These are phyloP conservation scores for Phytophthora cryptogea DNA, from an alignment of 352 stramenopile species.

Conservation along the genomic window DNA sequence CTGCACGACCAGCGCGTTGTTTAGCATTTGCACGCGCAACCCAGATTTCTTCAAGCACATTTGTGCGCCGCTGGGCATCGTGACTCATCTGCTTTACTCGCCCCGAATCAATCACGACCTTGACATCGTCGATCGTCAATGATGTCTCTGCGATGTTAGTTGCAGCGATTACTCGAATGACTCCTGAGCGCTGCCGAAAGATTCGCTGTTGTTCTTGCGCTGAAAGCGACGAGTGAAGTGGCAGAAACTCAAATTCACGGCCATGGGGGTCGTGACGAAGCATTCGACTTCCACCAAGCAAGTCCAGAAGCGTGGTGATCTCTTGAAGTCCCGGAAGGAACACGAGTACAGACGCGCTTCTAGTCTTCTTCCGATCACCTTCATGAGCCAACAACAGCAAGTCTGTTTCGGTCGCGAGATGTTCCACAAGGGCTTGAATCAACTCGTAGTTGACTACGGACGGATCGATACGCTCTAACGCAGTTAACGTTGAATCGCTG, in stretches of 20 bases:
- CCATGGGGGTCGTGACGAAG: constrained; percentile 42
- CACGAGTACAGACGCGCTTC: constrained; percentile 92
- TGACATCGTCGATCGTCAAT: constrained; percentile 95
- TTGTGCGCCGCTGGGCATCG: constrained; percentile 82
- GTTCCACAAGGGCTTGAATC: constrained; percentile 88
- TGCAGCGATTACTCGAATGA: constrained; percentile 94
- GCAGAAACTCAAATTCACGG: constrained; percentile 75
- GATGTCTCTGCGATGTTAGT: constrained; percentile 98
- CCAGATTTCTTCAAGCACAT: constrained; percentile 90
- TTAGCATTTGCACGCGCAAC: constrained; percentile 92
- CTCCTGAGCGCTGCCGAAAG: constrained; percentile 72
- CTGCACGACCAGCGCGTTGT: constrained; percentile 89
- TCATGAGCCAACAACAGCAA: constrained; percentile 30
- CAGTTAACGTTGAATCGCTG: constrained; percentile 86
- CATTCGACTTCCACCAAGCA: constrained; percentile 63
- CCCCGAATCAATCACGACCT: constrained; percentile 96
- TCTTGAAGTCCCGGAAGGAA: constrained; percentile 96
- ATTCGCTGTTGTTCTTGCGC: constrained; percentile 93
- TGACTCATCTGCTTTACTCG: constrained; percentile 93
- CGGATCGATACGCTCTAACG: constrained; percentile 86
- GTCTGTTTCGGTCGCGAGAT: constrained; percentile 71
- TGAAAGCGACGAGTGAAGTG: constrained; percentile 94
- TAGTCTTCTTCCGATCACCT: constrained; percentile 7
- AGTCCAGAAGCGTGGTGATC: constrained; percentile 88
- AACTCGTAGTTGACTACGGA: constrained; percentile 95